Evolutionary conservation across 2,329 filamentous ascomycete species (phyloP).

Genomic region (Ophiostoma australiae): DNA sequence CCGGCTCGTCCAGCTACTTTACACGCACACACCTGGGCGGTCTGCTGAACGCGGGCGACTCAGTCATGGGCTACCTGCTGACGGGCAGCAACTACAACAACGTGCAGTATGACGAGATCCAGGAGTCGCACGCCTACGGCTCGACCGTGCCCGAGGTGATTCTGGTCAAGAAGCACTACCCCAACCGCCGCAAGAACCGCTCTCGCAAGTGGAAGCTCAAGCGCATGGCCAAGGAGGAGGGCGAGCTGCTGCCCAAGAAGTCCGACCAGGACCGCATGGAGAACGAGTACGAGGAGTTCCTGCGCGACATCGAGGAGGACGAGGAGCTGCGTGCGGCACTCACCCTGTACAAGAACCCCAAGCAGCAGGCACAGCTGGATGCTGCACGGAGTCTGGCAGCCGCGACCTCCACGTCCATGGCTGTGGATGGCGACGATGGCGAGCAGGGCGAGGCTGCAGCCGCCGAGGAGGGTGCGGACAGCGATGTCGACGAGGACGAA

Average conservation of each 20-base stretch:
- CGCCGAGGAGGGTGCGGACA: conserved; percentile 47
- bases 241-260: conserved; percentile 79
- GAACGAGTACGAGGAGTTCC: conserved; percentile 92
- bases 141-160: conserved; percentile 85
- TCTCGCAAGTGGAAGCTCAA: conserved; percentile 88
- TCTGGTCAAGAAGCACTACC: conserved; percentile 95
- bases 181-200: conserved; percentile 70
- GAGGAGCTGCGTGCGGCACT: conserved; percentile 78
- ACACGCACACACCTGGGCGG: conserved; percentile 84
- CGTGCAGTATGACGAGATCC: conserved; percentile 73
- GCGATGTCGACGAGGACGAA: conserved; percentile 53
- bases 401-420: conserved; percentile 32
- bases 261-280: conserved; percentile 84
- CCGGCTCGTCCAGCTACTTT: conserved; percentile 81
- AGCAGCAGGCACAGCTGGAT: conserved; percentile 41
- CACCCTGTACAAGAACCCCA: conserved; percentile 73
- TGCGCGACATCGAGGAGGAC: conserved; percentile 95
- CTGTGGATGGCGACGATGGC: conserved; percentile 53
- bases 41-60: conserved; percentile 82
- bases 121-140: conserved; percentile 68
- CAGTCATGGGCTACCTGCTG: conserved; percentile 89
- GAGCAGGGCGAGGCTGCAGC: conserved; percentile 51
- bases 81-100: conserved; percentile 92
- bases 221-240: conserved; percentile 86
- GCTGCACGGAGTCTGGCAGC: conserved; percentile 34